A percentile compares a stretch with the other conserved stretches of the same genome.
phyloP scores from a whole-genome alignment of 257 asterid genomes.

The Jacaranda mimosifolia region DNA sequence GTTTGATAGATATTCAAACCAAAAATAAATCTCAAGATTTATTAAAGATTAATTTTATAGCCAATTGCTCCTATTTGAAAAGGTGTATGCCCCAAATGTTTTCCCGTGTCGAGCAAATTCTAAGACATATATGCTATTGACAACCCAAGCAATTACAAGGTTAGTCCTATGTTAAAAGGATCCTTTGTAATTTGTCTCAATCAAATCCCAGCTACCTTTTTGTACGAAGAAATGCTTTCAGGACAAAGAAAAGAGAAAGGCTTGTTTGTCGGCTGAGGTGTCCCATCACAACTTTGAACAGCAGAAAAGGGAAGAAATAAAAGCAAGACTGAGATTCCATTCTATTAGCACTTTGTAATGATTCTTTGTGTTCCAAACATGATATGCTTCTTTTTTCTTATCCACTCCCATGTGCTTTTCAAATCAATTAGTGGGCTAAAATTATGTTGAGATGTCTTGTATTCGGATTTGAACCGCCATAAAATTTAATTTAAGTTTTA shows the following conservation, averaged over 20 bases:
- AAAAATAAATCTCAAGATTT: too few relatives aligned
- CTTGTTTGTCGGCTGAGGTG: not conserved
- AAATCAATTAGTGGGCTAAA: not conserved
- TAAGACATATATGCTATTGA: too few relatives aligned
- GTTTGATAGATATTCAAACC: too few relatives aligned
- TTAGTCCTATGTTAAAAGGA: not conserved
- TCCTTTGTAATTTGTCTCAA: too few relatives aligned
- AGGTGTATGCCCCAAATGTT: not conserved
- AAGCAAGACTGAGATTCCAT: constrained; percentile 6
- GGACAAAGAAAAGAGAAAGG: not conserved
- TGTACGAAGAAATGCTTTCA: not conserved
- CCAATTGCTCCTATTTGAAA: not conserved
- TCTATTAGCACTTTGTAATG: not conserved
- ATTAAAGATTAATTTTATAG: too few relatives aligned
- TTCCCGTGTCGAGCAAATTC: not conserved
- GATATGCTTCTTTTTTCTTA: not conserved
- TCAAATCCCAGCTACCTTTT: not conserved
- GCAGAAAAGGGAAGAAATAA: not conserved
- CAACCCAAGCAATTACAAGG: too few relatives aligned
- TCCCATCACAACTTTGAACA: not conserved
- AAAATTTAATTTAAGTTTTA: too few relatives aligned
- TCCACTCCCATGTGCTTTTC: not conserved
- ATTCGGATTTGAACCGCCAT: not conserved
- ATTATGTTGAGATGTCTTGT: not conserved
- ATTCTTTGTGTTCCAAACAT: constrained; percentile 13